A percentile compares a stretch with the other conserved stretches of the same genome.
Evolutionary conservation across 176 grass and related monocot species (phyloP).

Genomic region (Olyra latifolia): DNA sequence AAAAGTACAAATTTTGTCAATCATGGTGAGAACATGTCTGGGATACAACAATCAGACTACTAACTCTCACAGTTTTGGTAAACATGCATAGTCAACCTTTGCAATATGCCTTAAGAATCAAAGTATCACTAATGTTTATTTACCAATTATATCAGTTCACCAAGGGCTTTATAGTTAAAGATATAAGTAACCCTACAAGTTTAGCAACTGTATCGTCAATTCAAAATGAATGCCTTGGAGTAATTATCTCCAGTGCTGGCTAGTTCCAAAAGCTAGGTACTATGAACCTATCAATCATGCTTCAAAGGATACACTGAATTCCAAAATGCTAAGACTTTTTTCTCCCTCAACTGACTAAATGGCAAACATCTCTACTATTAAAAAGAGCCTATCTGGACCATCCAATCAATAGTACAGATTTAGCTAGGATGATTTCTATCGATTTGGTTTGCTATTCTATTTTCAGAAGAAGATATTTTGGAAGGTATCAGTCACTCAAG

Average conservation of each 20-base stretch:
- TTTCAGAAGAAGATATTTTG: too few relatives aligned
- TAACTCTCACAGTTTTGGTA: not conserved
- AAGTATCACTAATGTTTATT: not conserved
- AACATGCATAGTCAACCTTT: not conserved
- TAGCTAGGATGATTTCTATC: too few relatives aligned
- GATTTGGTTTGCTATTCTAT: too few relatives aligned
- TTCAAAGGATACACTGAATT: not conserved
- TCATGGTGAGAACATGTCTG: not conserved
- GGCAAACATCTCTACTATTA: not conserved
- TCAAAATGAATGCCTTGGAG: not conserved
- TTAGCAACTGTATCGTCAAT: not conserved
- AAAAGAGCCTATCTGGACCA: too few relatives aligned
- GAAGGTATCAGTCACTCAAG: too few relatives aligned
- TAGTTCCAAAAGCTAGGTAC: not conserved
- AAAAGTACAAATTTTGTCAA: not conserved
- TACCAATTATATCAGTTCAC: not conserved
- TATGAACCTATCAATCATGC: not conserved
- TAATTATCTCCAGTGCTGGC: not conserved
- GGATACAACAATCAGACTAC: not conserved
- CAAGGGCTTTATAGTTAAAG: not conserved
- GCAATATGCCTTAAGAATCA: not conserved
- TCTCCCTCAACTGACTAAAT: conserved; percentile 5
- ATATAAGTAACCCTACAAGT: not conserved
- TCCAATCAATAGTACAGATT: too few relatives aligned
- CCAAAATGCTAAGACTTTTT: not conserved